Base-by-base conservation (phyloP, 805 yeast genomes). In the Sungouiella thailandica region DNA sequence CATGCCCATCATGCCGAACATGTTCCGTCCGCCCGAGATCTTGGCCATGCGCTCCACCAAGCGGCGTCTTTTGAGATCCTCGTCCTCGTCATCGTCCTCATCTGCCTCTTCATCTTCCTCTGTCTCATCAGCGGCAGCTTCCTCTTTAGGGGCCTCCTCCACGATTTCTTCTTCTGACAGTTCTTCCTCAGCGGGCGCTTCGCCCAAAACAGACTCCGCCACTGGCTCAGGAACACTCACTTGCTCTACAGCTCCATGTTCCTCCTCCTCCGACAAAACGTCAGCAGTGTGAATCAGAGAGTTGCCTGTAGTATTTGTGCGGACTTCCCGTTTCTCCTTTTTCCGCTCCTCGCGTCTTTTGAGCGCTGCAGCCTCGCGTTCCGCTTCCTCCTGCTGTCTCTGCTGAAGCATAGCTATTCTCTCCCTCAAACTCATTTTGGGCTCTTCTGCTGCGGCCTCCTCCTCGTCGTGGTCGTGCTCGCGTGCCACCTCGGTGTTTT, bases 31-130 rank as follows among this genome's bases (percentile, higher is more conserved):
- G 14, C 96, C 95, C 1, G 97, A 83, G 13, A 90, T 72, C 49
- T 81, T 85, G n/a, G 98, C 97, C 96, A 90, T 90, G 40, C 97
- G 75, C 43, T 84, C 96, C 14, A 94, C 80, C 34, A 90, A 66
- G 5, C 81, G 85, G 30, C 81, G 73, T 48, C 93, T 74, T 36
- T 82, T 75, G 4, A 80, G 68, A 41, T 83, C 93, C 52, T 84
- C 94, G 27, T 77, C 83, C 33, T 83, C 90, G 34, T 78, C 82
- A 1, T 75, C 84, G 0, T 67, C 41, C 7, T 33, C 39, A 4
- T 83, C 94, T 26, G 77, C 83, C 33, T 83, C 90, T 34, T 78
- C 82, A 1, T 75, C 84, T 0, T 67, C 41, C 5, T 31, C 39
- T 0, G 62, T 76, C 0, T 64, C 74, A 2, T 60, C 72, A 4